These are phyloP conservation scores for Teunomyces pallodes DNA, from an alignment of 805 yeast genomes.

Conservation along the genomic window DNA sequence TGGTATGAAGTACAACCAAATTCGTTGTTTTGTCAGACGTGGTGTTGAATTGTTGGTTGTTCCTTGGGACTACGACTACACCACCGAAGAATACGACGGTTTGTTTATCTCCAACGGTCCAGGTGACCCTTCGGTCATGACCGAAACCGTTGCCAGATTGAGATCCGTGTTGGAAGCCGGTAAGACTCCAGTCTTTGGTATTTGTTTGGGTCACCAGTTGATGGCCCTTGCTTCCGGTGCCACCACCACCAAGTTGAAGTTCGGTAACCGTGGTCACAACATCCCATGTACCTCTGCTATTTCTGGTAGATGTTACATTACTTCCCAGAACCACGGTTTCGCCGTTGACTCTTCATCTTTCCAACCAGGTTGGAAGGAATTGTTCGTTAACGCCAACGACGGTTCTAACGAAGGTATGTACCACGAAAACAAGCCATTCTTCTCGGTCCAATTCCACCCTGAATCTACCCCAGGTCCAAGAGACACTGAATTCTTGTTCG, in stretches of 20 bases:
- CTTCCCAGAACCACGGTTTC: conserved; percentile 98
- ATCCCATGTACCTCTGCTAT: conserved; percentile 89
- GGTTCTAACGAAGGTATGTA: conserved; percentile 98
- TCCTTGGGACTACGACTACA: conserved; percentile 90
- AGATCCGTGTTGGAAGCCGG: conserved; percentile 55
- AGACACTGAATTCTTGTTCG: conserved; percentile 96
- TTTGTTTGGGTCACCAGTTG: conserved; percentile 97
- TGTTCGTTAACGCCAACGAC: conserved; percentile 94
- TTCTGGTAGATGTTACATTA: conserved; percentile 95
- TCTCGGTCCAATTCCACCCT: conserved; percentile 99
- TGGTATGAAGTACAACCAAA: conserved; percentile 97
- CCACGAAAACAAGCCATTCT: conserved; percentile 80
- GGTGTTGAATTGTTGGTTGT: conserved; percentile 96
- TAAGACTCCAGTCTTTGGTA: conserved; percentile 92
- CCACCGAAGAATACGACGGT: conserved; percentile 85
- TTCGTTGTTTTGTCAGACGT: conserved; percentile 91
- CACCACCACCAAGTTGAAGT: conserved; percentile 83
- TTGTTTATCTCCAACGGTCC: conserved; percentile 97
- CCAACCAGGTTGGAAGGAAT: conserved; percentile 81
- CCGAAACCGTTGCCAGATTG: conserved; percentile 62
- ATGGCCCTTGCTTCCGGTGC: conserved; percentile 96
- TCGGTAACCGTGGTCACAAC: conserved; percentile 99
- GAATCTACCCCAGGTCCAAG: conserved; percentile 99
- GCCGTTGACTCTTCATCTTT: conserved; percentile 88
- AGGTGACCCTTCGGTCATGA: conserved; percentile 93